Evolutionary conservation across 352 stramenopile species (phyloP).

Genomic region (Globisporangium rhizosaccharum): DNA sequence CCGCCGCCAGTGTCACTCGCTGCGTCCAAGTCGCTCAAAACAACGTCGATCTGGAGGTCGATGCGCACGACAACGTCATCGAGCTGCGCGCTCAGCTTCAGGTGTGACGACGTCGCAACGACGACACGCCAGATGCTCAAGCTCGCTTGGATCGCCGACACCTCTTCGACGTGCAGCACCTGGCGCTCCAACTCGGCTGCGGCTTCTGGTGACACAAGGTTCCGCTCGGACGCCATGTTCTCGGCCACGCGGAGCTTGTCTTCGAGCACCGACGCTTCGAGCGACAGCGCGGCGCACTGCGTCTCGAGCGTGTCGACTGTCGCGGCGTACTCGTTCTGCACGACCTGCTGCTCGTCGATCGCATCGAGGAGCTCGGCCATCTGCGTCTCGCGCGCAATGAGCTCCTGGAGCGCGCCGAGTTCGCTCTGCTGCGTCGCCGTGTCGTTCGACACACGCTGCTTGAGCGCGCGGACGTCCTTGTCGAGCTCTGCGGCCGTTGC

Average conservation of each 20-base stretch:
- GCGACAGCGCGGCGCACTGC: conserved; percentile 49
- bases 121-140: conserved; percentile 42
- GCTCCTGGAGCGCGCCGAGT: conserved; percentile 46
- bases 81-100: conserved; percentile 38
- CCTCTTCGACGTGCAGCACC: conserved; percentile 42
- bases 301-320: conserved; percentile 53
- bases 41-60: conserved; percentile 33
- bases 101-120: conserved; percentile 36
- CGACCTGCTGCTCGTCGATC: conserved; percentile 71
- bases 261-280: conserved; percentile 62
- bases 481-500: conserved; percentile 28
- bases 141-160: conserved; percentile 48
- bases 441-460: conserved; percentile 30
- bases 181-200: conserved; percentile 38
- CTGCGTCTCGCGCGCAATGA: conserved; percentile 68
- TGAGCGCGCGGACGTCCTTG: conserved; percentile 39
- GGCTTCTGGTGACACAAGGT: conserved; percentile 12
- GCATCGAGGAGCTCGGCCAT: conserved; percentile 63
- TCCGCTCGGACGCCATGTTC: conserved; percentile 20
- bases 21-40: conserved; percentile 12
- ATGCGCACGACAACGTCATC: conserved; percentile 47
- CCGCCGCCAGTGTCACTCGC: neutral
- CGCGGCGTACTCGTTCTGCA: conserved; percentile 52
- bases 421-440: conserved; percentile 44
- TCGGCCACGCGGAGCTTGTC: conserved; percentile 60